Evolutionary conservation across 2,329 filamentous ascomycete species (phyloP).

Genomic region (Aspergillus ruber): DNA sequence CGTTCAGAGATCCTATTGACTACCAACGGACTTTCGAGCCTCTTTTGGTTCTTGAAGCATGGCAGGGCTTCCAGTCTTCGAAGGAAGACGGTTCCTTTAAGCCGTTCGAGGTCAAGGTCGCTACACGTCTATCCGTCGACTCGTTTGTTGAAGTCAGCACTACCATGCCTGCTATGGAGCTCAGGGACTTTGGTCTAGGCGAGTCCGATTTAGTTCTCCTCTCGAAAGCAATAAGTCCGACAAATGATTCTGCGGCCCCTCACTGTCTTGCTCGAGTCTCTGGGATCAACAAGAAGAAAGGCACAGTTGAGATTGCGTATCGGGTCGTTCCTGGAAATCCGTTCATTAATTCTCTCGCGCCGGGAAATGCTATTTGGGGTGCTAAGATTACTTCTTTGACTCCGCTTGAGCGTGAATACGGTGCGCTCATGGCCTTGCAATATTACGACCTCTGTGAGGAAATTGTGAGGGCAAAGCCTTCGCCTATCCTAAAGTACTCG

Average conservation of each 20-base stretch:
- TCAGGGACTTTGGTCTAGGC: constrained; percentile 64
- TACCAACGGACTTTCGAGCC: constrained; percentile 91
- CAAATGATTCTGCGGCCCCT: constrained; percentile 57
- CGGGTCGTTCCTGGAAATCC: constrained; percentile 65
- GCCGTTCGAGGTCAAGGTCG: constrained; percentile 79
- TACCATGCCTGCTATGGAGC: constrained; percentile 63
- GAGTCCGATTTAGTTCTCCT: constrained; percentile 88
- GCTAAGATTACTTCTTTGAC: constrained; percentile 88
- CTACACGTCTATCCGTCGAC: constrained; percentile 84
- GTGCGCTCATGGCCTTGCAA: constrained; percentile 79
- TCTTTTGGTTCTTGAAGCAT: constrained; percentile 84
- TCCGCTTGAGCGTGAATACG: constrained; percentile 91
- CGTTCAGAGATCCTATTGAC: constrained; percentile 66
- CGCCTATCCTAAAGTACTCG: constrained; percentile 74
- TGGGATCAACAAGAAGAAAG: constrained; percentile 73
- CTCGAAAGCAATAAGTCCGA: constrained; percentile 65
- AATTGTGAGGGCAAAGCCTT: constrained; percentile 81
- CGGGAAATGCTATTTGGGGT: constrained; percentile 64
- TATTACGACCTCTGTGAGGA: constrained; percentile 96
- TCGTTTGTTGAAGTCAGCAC: constrained; percentile 88
- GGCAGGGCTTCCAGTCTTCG: constrained; percentile 85
- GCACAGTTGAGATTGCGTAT: constrained; percentile 76
- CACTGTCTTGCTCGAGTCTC: constrained; percentile 84
- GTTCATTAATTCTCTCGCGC: constrained; percentile 59
- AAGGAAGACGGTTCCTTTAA: constrained; percentile 79